Evolutionary conservation across 2,329 filamentous ascomycete genomes (phyloP).

Genomic region (Colletotrichum theobromicola): DNA sequence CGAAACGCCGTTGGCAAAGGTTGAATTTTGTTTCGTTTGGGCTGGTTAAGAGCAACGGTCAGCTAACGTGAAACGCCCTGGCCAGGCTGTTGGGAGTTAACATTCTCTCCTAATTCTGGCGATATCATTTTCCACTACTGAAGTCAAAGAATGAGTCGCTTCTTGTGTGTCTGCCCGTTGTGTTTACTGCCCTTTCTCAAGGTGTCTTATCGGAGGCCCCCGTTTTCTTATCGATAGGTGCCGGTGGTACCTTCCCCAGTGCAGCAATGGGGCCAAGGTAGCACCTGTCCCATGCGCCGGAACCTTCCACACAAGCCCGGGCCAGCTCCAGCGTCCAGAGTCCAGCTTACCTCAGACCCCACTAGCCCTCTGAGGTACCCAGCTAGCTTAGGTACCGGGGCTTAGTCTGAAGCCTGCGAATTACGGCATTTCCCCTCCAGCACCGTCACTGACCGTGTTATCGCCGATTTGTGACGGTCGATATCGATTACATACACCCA

Average conservation of each 20-base stretch:
- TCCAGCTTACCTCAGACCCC: background rate
- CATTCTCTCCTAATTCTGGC: background rate
- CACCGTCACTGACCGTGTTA: background rate
- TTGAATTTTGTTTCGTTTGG: background rate
- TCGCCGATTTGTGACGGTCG: background rate
- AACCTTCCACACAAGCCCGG: constrained; percentile 14
- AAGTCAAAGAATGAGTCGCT: background rate
- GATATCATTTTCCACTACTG: background rate
- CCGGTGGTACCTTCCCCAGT: background rate
- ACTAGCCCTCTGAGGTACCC: background rate
- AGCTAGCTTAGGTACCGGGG: background rate
- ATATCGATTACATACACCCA: constrained; percentile 17
- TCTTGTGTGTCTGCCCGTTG: background rate
- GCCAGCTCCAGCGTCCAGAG: background rate
- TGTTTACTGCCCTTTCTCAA: background rate
- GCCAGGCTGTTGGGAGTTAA: background rate
- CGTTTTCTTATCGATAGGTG: background rate
- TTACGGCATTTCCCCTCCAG: constrained; percentile 9
- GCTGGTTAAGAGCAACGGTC: background rate
- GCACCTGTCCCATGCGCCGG: background rate
- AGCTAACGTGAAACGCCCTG: background rate
- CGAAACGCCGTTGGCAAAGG: background rate
- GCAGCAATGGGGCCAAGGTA: background rate
- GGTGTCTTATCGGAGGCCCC: constrained; percentile 4
- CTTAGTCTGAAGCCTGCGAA: constrained; percentile 1